These are phyloP conservation scores for Sophora flavescens DNA, from an alignment of 306 rosid genomes.

Conservation along the genomic window DNA sequence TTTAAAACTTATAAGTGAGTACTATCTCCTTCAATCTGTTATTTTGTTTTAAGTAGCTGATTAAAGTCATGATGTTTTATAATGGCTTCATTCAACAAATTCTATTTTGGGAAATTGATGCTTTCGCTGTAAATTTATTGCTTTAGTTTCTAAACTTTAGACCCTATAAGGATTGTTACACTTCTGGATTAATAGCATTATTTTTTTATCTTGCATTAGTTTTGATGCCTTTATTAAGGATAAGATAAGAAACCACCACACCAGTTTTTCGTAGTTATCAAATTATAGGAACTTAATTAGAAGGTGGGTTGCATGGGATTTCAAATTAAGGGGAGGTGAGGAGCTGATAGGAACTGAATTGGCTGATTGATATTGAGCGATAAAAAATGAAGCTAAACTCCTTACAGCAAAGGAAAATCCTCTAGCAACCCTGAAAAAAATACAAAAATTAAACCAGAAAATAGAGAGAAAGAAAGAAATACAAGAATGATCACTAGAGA, in stretches of 20 bases:
- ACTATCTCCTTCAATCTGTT: slow-evolving; percentile 32
- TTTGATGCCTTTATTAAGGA: slow-evolving; percentile 14
- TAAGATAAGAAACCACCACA: background rate
- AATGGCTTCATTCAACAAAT: slow-evolving; percentile 5
- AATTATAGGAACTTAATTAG: background rate
- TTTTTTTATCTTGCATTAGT: slow-evolving; percentile 20
- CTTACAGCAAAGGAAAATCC: no score
- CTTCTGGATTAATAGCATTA: background rate
- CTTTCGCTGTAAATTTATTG: slow-evolving; percentile 13
- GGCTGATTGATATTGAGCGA: no score
- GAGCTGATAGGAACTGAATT: background rate
- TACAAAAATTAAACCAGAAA: no score
- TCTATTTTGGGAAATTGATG: slow-evolving; percentile 3
- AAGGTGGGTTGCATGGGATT: background rate
- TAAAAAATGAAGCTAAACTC: no score
- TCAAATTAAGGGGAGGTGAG: background rate
- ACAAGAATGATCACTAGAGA: no score
- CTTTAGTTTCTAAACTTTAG: slow-evolving; percentile 4
- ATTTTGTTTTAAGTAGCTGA: slow-evolving; percentile 29
- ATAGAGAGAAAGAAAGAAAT: no score
- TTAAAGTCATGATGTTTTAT: slow-evolving; percentile 20
- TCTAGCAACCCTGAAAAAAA: no score
- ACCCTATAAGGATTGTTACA: background rate
- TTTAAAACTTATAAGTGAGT: slow-evolving; percentile 79
- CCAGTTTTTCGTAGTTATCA: background rate